Base-by-base conservation (phyloP, 805 yeast species). In the Candida broadrunensis region DNA sequence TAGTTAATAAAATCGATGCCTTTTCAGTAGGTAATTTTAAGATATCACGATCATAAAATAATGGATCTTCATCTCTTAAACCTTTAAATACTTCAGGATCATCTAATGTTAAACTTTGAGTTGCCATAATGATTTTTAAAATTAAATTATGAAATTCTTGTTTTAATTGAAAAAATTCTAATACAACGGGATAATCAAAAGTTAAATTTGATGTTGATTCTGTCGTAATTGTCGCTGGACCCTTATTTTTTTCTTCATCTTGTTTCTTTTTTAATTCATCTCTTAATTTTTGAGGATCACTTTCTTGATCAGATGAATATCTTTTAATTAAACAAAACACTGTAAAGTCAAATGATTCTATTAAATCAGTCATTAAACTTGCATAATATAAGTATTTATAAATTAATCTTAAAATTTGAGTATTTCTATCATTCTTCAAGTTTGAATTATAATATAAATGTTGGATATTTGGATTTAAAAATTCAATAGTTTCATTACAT, bases 11-110 rank as follows among this genome's bases (percentile, higher is more conserved):
- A 21, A 67, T 60, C 0, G 85, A 75, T 2, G 77, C 70, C 44
- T 71, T 73, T 45, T 80, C 83, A 1, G 72, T 66, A 2, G 73
- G 72, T 12, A 61, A 50, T 37, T 61, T 60, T 46, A 69, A 50
- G 2, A 61, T 55, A 9, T 67, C 67, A 20, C 70, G 60, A 40
- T 70, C 64, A 37, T 69, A 68, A 27, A 67, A 67, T 36, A 65
- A 47, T 29, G 71, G 71, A 29, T 82, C 70, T 3, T 67, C 86
- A 23, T 80, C 81, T 42, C 72, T 73, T 63, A 84, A 68, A 0
- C 84, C 77, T 37, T 72, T 70, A 60, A 86, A 86, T 2, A 81
- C 83, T 43, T 84, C 88, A 1, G 93, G 88, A 54, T 86, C 95
- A 21, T 74, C 78, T 9, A 85, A 60, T 0, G 93, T 83, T 9